Evolutionary conservation across 345 rosid genomes (phyloP).

Genomic region (Streptanthus diversifolius): DNA sequence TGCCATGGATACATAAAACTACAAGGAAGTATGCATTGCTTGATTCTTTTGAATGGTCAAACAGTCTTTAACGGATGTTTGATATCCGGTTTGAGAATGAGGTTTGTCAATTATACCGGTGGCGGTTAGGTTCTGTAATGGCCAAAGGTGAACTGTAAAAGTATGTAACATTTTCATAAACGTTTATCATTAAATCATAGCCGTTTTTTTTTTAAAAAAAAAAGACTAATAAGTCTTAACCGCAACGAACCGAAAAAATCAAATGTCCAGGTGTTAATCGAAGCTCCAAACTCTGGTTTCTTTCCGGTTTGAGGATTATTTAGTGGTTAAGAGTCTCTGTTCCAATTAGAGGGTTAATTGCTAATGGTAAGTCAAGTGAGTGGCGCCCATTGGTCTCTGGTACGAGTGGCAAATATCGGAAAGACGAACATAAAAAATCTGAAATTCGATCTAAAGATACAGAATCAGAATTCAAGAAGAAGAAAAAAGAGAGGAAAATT

Average conservation of each 20-base stretch:
- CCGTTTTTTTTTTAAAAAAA: no score
- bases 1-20: no score
- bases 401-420: slow-evolving; percentile 13
- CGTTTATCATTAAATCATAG: background rate
- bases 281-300: background rate
- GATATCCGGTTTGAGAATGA: no score
- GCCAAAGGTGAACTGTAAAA: background rate
- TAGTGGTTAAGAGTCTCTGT: background rate
- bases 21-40: no score
- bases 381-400: slow-evolving; percentile 22
- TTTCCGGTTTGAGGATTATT: slow-evolving; percentile 12
- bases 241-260: background rate
- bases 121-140: background rate
- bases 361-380: slow-evolving; percentile 7
- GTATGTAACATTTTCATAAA: background rate
- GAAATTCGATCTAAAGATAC: slow-evolving; percentile 2
- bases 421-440: background rate
- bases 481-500: background rate
- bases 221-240: background rate
- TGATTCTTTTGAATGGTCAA: no score
- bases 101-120: background rate
- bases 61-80: no score
- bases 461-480: background rate
- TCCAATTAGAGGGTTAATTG: background rate
- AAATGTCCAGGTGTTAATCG: background rate